Percentiles rank a stretch among this genome's conserved stretches.
These are phyloP conservation scores for Cercospora beticola DNA, from an alignment of 2,329 filamentous ascomycete species.

Conservation along the genomic window DNA sequence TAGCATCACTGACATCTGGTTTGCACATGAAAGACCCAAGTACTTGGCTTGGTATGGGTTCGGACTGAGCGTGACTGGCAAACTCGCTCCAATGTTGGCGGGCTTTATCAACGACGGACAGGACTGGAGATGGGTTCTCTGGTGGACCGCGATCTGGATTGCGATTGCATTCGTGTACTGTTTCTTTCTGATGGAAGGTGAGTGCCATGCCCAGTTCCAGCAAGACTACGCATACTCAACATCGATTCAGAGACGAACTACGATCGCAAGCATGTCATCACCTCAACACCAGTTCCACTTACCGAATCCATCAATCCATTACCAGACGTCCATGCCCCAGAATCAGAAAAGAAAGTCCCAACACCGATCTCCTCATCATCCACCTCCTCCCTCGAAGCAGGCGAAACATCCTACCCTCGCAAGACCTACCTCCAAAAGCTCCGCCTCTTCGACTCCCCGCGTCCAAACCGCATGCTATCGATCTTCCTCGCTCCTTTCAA, in stretches of 20 bases:
- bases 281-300: background rate
- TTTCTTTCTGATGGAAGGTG: constrained; percentile 57
- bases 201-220: background rate
- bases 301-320: background rate
- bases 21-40: constrained; percentile 34
- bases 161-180: constrained; percentile 53
- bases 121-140: constrained; percentile 52
- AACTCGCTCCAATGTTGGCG: constrained; percentile 45
- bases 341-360: constrained; percentile 11
- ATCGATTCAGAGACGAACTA: constrained; percentile 54
- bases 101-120: constrained; percentile 52
- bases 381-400: constrained; percentile 30
- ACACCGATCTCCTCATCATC: background rate
- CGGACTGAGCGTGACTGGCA: constrained; percentile 28
- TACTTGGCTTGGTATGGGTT: constrained; percentile 37
- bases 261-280: constrained; percentile 18
- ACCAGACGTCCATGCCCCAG: background rate
- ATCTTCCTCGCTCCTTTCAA: constrained; percentile 36
- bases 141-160: constrained; percentile 56
- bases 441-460: constrained; percentile 39
- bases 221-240: background rate
- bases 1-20: constrained; percentile 30
- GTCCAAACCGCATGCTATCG: constrained; percentile 45
- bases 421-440: constrained; percentile 49
- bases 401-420: constrained; percentile 36